These are phyloP conservation scores for Aquanectria penicillioides DNA, from an alignment of 2,329 filamentous ascomycete species.

Conservation along the genomic window DNA sequence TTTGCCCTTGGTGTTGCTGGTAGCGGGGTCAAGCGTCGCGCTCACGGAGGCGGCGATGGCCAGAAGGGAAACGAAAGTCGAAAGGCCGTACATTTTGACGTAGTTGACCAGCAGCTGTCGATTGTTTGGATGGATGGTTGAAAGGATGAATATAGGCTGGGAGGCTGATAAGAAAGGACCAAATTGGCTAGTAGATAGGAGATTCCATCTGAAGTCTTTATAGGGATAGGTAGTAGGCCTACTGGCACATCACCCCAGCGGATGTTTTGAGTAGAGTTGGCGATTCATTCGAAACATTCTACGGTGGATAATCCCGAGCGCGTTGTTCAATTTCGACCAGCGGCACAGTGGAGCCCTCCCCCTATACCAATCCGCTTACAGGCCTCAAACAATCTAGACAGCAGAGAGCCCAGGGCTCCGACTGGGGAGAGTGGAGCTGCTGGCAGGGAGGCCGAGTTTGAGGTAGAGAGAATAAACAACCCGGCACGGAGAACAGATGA, in stretches of 20 bases:
- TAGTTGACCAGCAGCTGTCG: not conserved
- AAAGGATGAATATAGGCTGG: not conserved
- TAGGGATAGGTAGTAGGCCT: not conserved
- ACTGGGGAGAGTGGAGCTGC: not conserved
- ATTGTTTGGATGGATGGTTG: too few species aligned
- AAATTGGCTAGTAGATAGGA: not conserved
- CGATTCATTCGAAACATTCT: not conserved
- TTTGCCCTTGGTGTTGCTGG: conserved; percentile 39
- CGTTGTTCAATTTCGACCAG: not conserved
- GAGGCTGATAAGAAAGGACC: not conserved
- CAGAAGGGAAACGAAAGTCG: conserved; percentile 34
- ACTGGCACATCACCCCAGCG: not conserved
- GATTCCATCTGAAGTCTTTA: not conserved
- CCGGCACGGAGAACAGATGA: not conserved
- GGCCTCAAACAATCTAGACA: not conserved
- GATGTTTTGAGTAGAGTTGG: conserved; percentile 1
- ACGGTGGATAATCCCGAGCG: not conserved
- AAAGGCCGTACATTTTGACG: conserved; percentile 32
- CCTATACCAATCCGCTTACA: not conserved
- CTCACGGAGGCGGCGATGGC: conserved; percentile 31
- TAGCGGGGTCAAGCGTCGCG: conserved; percentile 38
- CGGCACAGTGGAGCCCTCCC: not conserved
- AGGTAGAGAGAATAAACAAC: not conserved
- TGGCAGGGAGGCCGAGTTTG: not conserved
- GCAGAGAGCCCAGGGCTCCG: not conserved